A percentile compares a stretch with the other conserved stretches of the same genome.
Evolutionary conservation across 2,329 filamentous ascomycete species (phyloP).

Genomic region (Coniochaeta prunicola): DNA sequence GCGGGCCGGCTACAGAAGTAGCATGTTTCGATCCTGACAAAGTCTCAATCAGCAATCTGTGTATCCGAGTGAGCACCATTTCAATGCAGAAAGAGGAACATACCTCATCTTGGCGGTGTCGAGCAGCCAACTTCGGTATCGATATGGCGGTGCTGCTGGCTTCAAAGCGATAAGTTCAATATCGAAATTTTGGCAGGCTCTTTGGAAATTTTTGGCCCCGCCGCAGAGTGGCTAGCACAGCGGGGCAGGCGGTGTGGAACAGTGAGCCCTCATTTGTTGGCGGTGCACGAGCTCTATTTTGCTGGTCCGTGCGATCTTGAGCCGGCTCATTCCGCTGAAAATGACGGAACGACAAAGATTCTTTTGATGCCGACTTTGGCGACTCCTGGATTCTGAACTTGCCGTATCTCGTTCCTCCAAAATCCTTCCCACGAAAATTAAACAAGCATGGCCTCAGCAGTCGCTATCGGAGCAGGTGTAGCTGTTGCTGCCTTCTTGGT

Average conservation of each 20-base stretch:
- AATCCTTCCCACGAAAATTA: background rate
- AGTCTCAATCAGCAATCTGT: background rate
- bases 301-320: background rate
- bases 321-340: background rate
- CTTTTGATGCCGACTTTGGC: background rate
- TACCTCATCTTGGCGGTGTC: slow-evolving; percentile 10
- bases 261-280: background rate
- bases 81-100: background rate
- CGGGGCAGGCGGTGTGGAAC: background rate
- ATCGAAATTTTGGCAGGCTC: background rate
- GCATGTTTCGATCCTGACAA: slow-evolving; percentile 57
- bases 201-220: slow-evolving; percentile 3
- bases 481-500: slow-evolving; percentile 62
- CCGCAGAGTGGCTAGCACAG: background rate
- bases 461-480: slow-evolving; percentile 53
- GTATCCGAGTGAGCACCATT: background rate
- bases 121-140: slow-evolving; percentile 1
- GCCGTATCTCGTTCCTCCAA: slow-evolving; percentile 3
- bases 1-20: slow-evolving; percentile 62
- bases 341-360: slow-evolving; percentile 4
- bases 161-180: background rate
- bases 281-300: background rate
- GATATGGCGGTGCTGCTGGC: background rate
- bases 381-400: background rate
- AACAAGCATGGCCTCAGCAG: slow-evolving; percentile 47